Evolutionary conservation across 2,329 filamentous ascomycete species (phyloP), one percentile per base, ranked within the genome.

Genomic region (Endocalyx cinctus): DNA sequence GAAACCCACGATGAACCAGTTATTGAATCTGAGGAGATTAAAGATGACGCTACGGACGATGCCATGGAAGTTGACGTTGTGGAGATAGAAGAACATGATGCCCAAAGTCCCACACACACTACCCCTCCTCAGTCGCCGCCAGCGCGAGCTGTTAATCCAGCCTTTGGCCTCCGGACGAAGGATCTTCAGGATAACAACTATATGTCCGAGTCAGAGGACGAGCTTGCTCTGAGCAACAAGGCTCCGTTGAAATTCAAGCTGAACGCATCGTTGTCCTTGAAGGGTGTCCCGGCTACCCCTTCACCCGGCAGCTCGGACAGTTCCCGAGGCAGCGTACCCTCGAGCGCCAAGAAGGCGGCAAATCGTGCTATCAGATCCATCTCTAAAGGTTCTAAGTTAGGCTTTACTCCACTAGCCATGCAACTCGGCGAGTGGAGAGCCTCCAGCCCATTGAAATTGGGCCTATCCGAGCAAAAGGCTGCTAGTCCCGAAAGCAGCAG

Each of bases 351-450:
- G 13, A 54, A 54, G 41, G 50, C 49, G 25, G 52, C 49, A n/a
- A 47, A 26, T 16, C 48, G 45, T 38, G 52, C 41, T 33, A 54
- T 46, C 42, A 44, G 41, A 47, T 59, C 56, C 37, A 60, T 42
- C 29, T 50, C 40, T 16, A 47, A 48, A 23, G 41, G 43, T 11
- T 39, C 52, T 18, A 60, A 62, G 13, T 52, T 75, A 32, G 77
- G 78, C 2, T 82, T 84, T 41, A 83, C 79, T 2, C 77, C 79
- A 16, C 61, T 87, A 23, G 76, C 76, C 4, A 64, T 72, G 23
- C 72, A 81, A 47, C 60, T 86, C 5, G 70, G 64, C 38, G 67
- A 70, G 16, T 87, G 83, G 82, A 70, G 71, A 42, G 67, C 80
- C 2, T 66, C 66, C 16, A 83, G 75, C 42, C 77, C 78, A 3